Base-by-base conservation (phyloP, 495 filamentous ascomycete species). In the Staphylotrichum tortipilum region DNA sequence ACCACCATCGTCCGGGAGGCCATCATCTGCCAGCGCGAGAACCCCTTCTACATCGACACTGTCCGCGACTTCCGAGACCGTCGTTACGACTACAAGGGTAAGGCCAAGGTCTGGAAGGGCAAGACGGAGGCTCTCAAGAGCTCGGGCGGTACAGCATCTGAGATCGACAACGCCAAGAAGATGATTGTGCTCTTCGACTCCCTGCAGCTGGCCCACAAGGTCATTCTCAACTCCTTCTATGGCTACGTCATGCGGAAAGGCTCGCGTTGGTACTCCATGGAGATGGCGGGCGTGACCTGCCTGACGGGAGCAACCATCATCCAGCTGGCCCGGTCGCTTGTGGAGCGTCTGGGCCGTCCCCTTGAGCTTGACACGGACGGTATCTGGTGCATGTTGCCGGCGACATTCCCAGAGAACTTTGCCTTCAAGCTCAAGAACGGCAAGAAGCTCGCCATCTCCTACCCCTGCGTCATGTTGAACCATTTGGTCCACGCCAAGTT, bases 181-280 rank as follows among this genome's bases (percentile, higher is more conserved):
- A 97, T 99, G 92, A 89, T 95, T 45, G 70, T 97, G 37, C 73
- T 99, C 3, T 99, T 88, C 61, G 92, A 99, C 63, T 99, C 92
- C 0, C 68, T 99, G 44, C 92, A 99, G 64, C 74, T 99, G 61
- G 92, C 92, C 0, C 92, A 98, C 70, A 99, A 99, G 62, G 91
- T 96, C 71, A 99, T 99, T 73, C 67, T 99, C 44, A 99, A 99
- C 75, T 92, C 86, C 60, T 99, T 99, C 73, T 99, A 99, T 58
- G 92, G 92, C 45, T 99, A 99, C 63, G 92, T 97, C 54, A 99
- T 99, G 92, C 77, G 92, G 68, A 99, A 99, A 65, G 92, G 92
- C 5, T 96, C 91, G 34, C 78, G 92, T 42, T 99, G 92, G 92
- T 99, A 97, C 63, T 97, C 94, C 31, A 86, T 99, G 87, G 92